Evolutionary conservation across 108 stramenopile species (phyloP).

Genomic region (Stephanodiscus triporus): DNA sequence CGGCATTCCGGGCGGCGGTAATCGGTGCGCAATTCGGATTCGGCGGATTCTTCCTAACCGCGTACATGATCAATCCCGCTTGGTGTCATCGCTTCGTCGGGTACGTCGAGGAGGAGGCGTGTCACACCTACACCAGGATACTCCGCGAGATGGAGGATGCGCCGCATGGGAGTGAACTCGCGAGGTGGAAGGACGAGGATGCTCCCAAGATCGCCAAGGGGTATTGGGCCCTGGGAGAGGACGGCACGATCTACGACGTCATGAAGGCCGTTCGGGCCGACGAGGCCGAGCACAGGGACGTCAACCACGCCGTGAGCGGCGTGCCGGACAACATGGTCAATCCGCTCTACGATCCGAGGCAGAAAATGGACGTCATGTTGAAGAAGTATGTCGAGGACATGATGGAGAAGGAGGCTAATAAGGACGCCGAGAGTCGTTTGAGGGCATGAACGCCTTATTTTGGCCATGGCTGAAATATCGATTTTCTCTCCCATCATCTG

Average conservation of each 20-base stretch:
- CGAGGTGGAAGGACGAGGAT: constrained; percentile 64
- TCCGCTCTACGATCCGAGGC: constrained; percentile 72
- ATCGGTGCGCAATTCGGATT: constrained; percentile 83
- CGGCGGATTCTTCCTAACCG: constrained; percentile 72
- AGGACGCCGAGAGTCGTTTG: background rate
- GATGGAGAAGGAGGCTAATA: constrained; percentile 47
- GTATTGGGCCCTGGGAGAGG: constrained; percentile 87
- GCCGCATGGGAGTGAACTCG: constrained; percentile 81
- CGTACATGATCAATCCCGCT: constrained; percentile 89
- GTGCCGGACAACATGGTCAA: constrained; percentile 64
- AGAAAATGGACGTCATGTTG: constrained; percentile 68
- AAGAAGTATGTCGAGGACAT: constrained; percentile 79
- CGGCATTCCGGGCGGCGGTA: constrained; percentile 69
- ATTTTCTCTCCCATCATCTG: too few relatives aligned
- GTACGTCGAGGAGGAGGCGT: constrained; percentile 95
- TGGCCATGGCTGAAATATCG: too few relatives aligned
- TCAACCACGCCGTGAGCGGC: constrained; percentile 80
- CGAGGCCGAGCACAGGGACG: constrained; percentile 95
- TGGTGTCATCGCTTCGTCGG: constrained; percentile 97
- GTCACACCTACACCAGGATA: constrained; percentile 89
- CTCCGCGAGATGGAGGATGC: constrained; percentile 87
- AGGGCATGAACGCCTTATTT: too few relatives aligned
- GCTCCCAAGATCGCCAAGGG: constrained; percentile 80
- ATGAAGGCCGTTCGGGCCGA: constrained; percentile 93
- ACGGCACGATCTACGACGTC: constrained; percentile 90